Evolutionary conservation across 306 rosid genomes (phyloP).

Genomic region (Quercus robur): DNA sequence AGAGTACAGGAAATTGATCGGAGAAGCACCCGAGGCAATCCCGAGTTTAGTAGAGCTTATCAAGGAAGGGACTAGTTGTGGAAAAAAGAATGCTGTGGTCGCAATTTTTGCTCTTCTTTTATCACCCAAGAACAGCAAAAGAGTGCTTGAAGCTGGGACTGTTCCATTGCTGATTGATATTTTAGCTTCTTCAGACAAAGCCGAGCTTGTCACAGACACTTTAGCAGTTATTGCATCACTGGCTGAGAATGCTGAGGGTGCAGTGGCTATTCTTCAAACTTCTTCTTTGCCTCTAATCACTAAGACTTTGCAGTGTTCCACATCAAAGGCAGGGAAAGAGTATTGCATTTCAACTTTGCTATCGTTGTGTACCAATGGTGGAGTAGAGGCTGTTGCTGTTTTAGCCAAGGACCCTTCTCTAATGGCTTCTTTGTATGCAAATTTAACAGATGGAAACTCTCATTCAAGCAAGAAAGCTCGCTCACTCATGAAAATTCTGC

Average conservation of each 20-base stretch:
- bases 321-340: slow-evolving; percentile 44
- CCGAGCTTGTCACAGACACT: slow-evolving; percentile 46
- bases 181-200: slow-evolving; percentile 40
- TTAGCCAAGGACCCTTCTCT: slow-evolving; percentile 46
- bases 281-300: slow-evolving; percentile 31
- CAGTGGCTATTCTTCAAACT: slow-evolving; percentile 30
- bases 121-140: slow-evolving; percentile 41
- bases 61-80: slow-evolving; percentile 56
- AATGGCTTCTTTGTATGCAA: slow-evolving; percentile 57
- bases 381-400: slow-evolving; percentile 41
- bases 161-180: slow-evolving; percentile 43
- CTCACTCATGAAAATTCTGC: slow-evolving; percentile 57
- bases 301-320: slow-evolving; percentile 24
- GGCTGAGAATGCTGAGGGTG: slow-evolving; percentile 61
- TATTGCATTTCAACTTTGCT: slow-evolving; percentile 55
- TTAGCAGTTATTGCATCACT: slow-evolving; percentile 57
- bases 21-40: slow-evolving; percentile 51
- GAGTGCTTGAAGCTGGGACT: slow-evolving; percentile 46
- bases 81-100: slow-evolving; percentile 71
- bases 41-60: slow-evolving; percentile 48
- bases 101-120: slow-evolving; percentile 68
- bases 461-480: slow-evolving; percentile 66
- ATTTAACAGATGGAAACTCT: slow-evolving; percentile 48
- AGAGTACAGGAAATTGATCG: slow-evolving; percentile 50
- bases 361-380: slow-evolving; percentile 57